A percentile compares a stretch with the other conserved stretches of the same genome.
phyloP scores from a whole-genome alignment of 2,329 filamentous ascomycete species.

The Calcarisporium arbuscula region DNA sequence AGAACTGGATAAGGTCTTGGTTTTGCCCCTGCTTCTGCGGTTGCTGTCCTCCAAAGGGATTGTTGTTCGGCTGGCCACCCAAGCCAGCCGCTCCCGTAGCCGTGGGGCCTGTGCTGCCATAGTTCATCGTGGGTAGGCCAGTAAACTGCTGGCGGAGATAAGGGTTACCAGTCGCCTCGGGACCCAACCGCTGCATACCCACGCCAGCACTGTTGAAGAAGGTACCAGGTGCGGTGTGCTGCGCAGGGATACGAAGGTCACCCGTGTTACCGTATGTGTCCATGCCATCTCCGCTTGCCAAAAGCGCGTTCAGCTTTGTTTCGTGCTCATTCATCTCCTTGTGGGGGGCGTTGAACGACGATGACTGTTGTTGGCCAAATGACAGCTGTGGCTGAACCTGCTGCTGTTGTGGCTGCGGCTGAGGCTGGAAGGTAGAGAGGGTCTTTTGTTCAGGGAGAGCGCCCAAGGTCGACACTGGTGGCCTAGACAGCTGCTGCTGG shows the following conservation, averaged over 20 bases:
- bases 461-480: slow-evolving; percentile 63
- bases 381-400: slow-evolving; percentile 33
- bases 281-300: slow-evolving; percentile 83
- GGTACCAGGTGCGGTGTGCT: slow-evolving; percentile 91
- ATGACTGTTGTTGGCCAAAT: slow-evolving; percentile 20
- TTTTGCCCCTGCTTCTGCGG: slow-evolving; percentile 45
- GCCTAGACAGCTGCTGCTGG: slow-evolving; percentile 48
- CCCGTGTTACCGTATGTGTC: slow-evolving; percentile 98
- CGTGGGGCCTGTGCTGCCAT: slow-evolving; percentile 45
- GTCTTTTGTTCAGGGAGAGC: slow-evolving; percentile 81
- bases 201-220: slow-evolving; percentile 94
- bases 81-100: slow-evolving; percentile 51
- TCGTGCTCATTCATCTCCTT: slow-evolving; percentile 57
- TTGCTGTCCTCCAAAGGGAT: slow-evolving; percentile 50
- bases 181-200: slow-evolving; percentile 63
- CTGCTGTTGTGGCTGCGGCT: slow-evolving; percentile 36
- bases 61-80: slow-evolving; percentile 46
- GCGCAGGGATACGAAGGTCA: slow-evolving; percentile 87
- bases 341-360: slow-evolving; percentile 33
- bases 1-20: slow-evolving; percentile 60
- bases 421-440: slow-evolving; percentile 51
- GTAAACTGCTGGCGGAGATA: slow-evolving; percentile 83
- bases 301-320: slow-evolving; percentile 76
- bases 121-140: slow-evolving; percentile 59
- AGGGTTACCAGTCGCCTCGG: slow-evolving; percentile 72